Conservation (phyloP, 2,329 filamentous ascomycete genomes). For the Chrysoporthe puriensis region DNA sequence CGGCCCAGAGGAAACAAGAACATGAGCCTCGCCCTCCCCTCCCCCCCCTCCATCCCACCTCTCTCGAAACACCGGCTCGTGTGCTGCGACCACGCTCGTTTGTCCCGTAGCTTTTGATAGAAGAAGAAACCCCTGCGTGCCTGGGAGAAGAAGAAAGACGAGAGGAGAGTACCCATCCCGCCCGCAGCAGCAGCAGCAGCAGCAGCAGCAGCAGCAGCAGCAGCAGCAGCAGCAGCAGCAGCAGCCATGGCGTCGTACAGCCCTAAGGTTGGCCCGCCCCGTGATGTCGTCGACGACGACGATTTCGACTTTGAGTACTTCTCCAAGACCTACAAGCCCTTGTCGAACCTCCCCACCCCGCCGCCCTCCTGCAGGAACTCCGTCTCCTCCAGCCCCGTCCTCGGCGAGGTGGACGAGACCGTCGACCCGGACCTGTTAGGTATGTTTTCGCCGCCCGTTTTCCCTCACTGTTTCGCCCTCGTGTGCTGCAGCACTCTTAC, state of each 20-base stretch:
- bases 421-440: constrained; percentile 47
- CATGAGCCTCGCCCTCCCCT: background rate
- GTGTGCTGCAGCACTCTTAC: constrained; percentile 24
- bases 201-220: no score
- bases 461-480: constrained; percentile 5
- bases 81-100: constrained; percentile 22
- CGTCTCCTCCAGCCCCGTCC: constrained; percentile 47
- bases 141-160: background rate
- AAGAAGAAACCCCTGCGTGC: constrained; percentile 4
- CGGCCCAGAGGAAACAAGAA: constrained; percentile 5
- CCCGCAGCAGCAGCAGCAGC: constrained; percentile 10
- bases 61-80: constrained; percentile 7
- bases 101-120: constrained; percentile 28
- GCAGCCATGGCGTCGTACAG: constrained; percentile 24
- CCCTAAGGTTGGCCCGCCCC: constrained; percentile 21
- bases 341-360: constrained; percentile 70
- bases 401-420: constrained; percentile 49
- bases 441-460: constrained; percentile 32
- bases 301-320: constrained; percentile 60
- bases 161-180: constrained; percentile 12
- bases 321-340: constrained; percentile 63
- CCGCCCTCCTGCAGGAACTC: constrained; percentile 58
- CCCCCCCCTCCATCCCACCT: no score
- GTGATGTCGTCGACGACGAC: constrained; percentile 41
- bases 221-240: constrained; percentile 8